A percentile compares a stretch with the other conserved stretches of the same genome.
phyloP scores from a whole-genome alignment of 1,139 yeast species.

The Geotrichum klebahnii region DNA sequence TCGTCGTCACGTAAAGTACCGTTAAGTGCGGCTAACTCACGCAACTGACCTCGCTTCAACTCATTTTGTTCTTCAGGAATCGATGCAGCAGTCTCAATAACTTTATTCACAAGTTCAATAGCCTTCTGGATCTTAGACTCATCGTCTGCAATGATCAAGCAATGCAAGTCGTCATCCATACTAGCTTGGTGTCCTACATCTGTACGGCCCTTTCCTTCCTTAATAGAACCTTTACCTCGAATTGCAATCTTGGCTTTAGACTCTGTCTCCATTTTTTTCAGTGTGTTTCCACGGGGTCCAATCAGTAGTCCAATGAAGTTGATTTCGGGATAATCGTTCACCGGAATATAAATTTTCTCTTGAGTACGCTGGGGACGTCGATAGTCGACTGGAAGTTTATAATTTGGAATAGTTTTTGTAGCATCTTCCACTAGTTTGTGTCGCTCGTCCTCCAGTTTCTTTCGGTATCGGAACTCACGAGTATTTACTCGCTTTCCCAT shows the following conservation, averaged over 20 bases:
- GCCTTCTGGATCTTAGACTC: constrained; percentile 77
- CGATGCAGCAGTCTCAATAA: constrained; percentile 73
- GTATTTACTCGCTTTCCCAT: constrained; percentile 83
- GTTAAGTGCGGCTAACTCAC: constrained; percentile 87
- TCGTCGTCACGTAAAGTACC: constrained; percentile 89
- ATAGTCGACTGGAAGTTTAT: constrained; percentile 76
- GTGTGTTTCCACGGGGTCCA: constrained; percentile 94
- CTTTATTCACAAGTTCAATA: constrained; percentile 64
- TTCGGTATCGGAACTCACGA: constrained; percentile 61
- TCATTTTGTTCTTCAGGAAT: constrained; percentile 94
- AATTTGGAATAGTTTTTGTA: constrained; percentile 67
- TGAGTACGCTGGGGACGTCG: constrained; percentile 64
- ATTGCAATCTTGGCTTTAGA: constrained; percentile 85
- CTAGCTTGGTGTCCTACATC: constrained; percentile 47
- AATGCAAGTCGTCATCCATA: constrained; percentile 78
- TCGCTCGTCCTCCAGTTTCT: constrained; percentile 70
- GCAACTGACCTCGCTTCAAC: constrained; percentile 79
- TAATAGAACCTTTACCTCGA: constrained; percentile 91
- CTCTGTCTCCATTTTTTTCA: constrained; percentile 71
- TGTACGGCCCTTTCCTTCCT: constrained; percentile 69
- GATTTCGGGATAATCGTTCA: constrained; percentile 81
- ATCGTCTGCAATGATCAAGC: constrained; percentile 78
- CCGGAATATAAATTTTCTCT: constrained; percentile 84
- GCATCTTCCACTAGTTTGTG: constrained; percentile 73
- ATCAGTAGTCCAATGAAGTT: constrained; percentile 86